Percentiles rank a stretch among this genome's conserved stretches.
phyloP scores from a whole-genome alignment of 192 early-diverging fungal species.

The Bifiguratus adelaidae region DNA sequence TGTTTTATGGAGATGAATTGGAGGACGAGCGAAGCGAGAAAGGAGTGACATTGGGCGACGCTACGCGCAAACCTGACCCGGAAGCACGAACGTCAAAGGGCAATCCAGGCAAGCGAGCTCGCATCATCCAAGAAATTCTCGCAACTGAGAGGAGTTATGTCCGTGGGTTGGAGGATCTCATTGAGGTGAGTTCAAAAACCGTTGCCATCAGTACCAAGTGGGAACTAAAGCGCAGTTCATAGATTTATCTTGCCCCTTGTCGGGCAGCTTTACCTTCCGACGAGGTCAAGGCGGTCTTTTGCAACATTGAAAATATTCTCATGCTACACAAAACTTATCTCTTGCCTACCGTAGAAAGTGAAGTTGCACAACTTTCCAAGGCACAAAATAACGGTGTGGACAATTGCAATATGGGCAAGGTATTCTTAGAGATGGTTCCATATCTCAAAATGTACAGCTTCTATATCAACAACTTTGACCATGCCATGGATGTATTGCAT shows the following conservation, averaged over 20 bases:
- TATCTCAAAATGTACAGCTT: constrained; percentile 78
- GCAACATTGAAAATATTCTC: constrained; percentile 64
- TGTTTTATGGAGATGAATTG: neutral
- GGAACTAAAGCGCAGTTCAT: neutral
- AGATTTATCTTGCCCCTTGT: constrained; percentile 20
- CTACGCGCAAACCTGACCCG: too few species aligned
- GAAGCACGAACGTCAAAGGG: too few species aligned
- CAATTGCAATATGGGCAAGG: constrained; percentile 48
- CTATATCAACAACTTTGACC: constrained; percentile 81
- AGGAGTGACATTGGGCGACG: too few species aligned
- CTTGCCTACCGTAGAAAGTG: constrained; percentile 47
- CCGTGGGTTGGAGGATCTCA: constrained; percentile 59
- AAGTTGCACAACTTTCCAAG: neutral
- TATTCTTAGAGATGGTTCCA: constrained; percentile 65
- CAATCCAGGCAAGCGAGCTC: constrained; percentile 32
- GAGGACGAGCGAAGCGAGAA: constrained; percentile 1
- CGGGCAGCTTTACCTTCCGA: constrained; percentile 33
- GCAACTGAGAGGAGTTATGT: constrained; percentile 85
- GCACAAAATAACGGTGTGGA: constrained; percentile 6
- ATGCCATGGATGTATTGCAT: constrained; percentile 48
- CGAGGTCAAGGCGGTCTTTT: constrained; percentile 57
- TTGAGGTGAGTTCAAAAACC: constrained; percentile 52
- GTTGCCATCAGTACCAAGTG: constrained; percentile 24
- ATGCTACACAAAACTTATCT: constrained; percentile 55
- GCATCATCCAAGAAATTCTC: constrained; percentile 71